Percentiles rank a stretch among this genome's conserved stretches.
These are phyloP conservation scores for Maudiozyma serrabonitensis DNA, from an alignment of 805 yeast genomes.

Conservation along the genomic window DNA sequence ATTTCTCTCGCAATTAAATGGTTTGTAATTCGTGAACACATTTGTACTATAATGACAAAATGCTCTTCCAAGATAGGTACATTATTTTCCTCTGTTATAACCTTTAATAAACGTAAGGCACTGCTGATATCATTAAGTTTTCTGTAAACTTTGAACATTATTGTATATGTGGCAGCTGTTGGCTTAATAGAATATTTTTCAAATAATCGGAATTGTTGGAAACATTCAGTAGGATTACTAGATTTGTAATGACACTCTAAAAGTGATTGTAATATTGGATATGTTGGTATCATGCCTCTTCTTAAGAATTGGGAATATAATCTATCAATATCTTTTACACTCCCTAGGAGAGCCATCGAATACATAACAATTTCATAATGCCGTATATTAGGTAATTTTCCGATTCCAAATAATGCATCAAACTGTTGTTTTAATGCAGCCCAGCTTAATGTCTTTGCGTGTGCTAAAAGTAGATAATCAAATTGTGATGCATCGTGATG, in stretches of 20 bases:
- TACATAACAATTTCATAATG: slow-evolving; percentile 57
- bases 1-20: slow-evolving; percentile 23
- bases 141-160: slow-evolving; percentile 22
- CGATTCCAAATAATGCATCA: slow-evolving; percentile 45
- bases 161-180: slow-evolving; percentile 17
- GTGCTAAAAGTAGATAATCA: slow-evolving; percentile 38
- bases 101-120: slow-evolving; percentile 24
- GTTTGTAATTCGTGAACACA: slow-evolving; percentile 22
- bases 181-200: slow-evolving; percentile 23
- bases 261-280: slow-evolving; percentile 22
- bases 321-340: slow-evolving; percentile 37
- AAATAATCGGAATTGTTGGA: slow-evolving; percentile 24
- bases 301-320: slow-evolving; percentile 40
- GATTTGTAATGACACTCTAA: slow-evolving; percentile 17
- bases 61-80: slow-evolving; percentile 18
- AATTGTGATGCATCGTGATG: slow-evolving; percentile 38
- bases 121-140: slow-evolving; percentile 21
- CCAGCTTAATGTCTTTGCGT: slow-evolving; percentile 42
- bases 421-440: slow-evolving; percentile 44
- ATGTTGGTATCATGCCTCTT: slow-evolving; percentile 40
- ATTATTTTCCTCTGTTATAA: slow-evolving; percentile 17
- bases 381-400: slow-evolving; percentile 39
- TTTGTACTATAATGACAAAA: slow-evolving; percentile 18
- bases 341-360: slow-evolving; percentile 45
- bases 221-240: slow-evolving; percentile 19